Percentiles rank a stretch among this genome's conserved stretches.
Evolutionary conservation across 441 rosid genomes (phyloP).

Genomic region (Capsella rubella): DNA sequence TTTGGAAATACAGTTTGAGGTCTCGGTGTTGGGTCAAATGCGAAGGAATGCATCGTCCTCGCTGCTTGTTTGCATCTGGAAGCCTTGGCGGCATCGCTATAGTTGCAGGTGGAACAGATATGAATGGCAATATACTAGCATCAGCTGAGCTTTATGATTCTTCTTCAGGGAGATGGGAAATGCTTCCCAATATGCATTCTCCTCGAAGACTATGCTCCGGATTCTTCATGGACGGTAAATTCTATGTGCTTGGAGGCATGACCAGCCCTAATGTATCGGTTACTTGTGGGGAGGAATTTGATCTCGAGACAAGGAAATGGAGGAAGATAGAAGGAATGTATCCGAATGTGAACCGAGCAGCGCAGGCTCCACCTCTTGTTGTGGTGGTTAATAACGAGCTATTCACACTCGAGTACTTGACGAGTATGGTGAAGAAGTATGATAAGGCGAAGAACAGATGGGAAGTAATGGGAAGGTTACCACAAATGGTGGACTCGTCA

Average conservation of each 20-base stretch:
- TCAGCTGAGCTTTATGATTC: constrained; percentile 84
- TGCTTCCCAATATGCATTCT: constrained; percentile 71
- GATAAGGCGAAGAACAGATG: constrained; percentile 54
- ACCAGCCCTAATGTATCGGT: constrained; percentile 64
- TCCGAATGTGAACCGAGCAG: constrained; percentile 72
- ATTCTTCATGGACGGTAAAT: constrained; percentile 84
- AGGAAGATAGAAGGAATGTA: constrained; percentile 77
- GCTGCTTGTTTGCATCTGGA: constrained; percentile 82
- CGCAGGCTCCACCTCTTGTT: constrained; percentile 73
- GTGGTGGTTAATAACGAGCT: constrained; percentile 62
- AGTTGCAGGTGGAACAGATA: constrained; percentile 80
- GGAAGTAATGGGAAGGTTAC: constrained; percentile 65
- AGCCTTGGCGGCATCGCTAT: constrained; percentile 72
- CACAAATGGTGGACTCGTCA: constrained; percentile 58
- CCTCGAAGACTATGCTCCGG: constrained; percentile 84
- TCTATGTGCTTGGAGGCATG: constrained; percentile 87
- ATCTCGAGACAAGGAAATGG: constrained; percentile 72
- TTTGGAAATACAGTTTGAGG: constrained; percentile 77
- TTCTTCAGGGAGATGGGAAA: constrained; percentile 72
- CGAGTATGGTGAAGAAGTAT: constrained; percentile 65
- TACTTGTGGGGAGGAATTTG: constrained; percentile 81
- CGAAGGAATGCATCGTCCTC: constrained; percentile 73
- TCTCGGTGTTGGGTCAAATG: constrained; percentile 67
- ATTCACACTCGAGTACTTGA: constrained; percentile 55
- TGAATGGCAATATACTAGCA: constrained; percentile 59